Base-by-base conservation (phyloP, 1,284 basidiomycete genomes). In the Cerioporus squamosus region DNA sequence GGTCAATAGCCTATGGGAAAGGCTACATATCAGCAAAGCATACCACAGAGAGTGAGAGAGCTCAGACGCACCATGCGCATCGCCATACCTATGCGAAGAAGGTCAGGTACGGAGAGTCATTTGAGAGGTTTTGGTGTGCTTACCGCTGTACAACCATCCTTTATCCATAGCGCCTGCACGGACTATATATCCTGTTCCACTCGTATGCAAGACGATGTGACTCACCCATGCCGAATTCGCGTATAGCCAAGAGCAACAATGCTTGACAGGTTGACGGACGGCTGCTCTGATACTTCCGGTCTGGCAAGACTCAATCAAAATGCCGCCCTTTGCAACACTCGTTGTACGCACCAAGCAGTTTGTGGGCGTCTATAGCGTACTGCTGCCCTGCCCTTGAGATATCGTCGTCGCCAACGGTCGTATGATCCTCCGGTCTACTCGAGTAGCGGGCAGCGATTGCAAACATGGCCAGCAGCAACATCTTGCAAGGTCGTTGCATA, bases 101-200 rank as follows among this genome's bases (percentile, higher is more conserved):
- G 40, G 66, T 18, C 5, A 18, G 3, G n/a, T 65, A 22, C 14
- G 47, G 38, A 44, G 52, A 38, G n/a, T 18, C 15, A 6, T 18
- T 3, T 8, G 6, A 42, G 40, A 15, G n/a, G 40, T 5, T 15
- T 17, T 42, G 18, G n/a, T 18, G 18, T 51, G 68, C 79, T 56
- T 63, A 89, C 90, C 91, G 61, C 87, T 84, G 66, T 87, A 91
- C 49, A 91, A 78, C 91, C 92, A 94, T 2, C 88, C 90, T 68
- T 91, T 87, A 60, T 91, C 88, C 88, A 92, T 91, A 3, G 81
- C 82, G 38, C 85, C 80, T 81, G 51, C n/a, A 46, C 10, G 2
- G 6, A 5, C 2, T 15, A 22, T 8, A 20, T 18, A 18, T 31
- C 2, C n/a, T 9, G 17, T 12, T 9, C 23, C 9, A 14, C 2